Base-by-base conservation (phyloP, 495 filamentous ascomycete species). In the Mytilinidion resinicola region DNA sequence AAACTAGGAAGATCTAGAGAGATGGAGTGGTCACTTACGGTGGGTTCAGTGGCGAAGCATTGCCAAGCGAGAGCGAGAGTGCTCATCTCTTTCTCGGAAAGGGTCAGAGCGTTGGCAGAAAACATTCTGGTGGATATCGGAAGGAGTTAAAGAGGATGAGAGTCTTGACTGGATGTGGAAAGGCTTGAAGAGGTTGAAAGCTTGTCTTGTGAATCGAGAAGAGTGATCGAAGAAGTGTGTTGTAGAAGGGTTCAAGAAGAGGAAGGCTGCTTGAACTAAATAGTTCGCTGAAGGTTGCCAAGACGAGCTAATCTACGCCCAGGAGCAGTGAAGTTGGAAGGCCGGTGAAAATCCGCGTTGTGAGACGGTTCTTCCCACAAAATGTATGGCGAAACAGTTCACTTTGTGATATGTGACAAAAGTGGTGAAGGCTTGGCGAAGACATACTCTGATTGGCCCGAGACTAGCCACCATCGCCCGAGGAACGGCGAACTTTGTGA, bases 31-130 rank as follows among this genome's bases (percentile, higher is more conserved):
- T 39, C 36, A 49, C 55, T 10, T 62, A 66, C 63, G 59, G 62
- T 66, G 10, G 60, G 59, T 39, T 62, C 59, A 12, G 37, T 19
- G 7, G 59, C 59, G 42, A 66, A 55, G 52, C 63, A 66, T 20
- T 62, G 63, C 63, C 63, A 66, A 19, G 59, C 59, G 30, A 56
- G 44, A 5, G 59, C 63, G 33, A 66, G 59, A 9, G 54, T 30
- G 15, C 20, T 46, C 42, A 46, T 46, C 42, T 46, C 42, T 17
- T 46, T 15, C 42, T 46, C 42, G 20, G 42, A 46, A 12, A 46
- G 20, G 14, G 14, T 5, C 42, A 46, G 20, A 46, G 9, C 0
- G 12, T 15, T n/a, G 1, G 42, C 9, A 20, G 15, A 9, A 20
- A 12, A 7, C 6, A 20, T 46, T 1, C 7, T 17, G 20, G 1